Evolutionary conservation across 345 rosid genomes (phyloP).

Genomic region (Acer yangbiense): DNA sequence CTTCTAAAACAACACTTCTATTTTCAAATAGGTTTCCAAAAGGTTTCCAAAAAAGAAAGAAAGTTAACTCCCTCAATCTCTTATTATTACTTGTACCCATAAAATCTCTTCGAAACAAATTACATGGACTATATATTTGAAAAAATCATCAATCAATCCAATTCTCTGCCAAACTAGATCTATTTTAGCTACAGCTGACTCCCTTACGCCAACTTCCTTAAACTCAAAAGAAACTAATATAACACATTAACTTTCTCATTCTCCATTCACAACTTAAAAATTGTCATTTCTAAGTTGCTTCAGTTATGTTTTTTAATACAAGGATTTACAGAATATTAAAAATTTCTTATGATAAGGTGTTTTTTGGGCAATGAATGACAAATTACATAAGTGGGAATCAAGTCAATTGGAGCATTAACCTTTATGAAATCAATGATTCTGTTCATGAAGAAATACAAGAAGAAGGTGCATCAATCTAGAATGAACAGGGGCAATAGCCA

Average conservation of each 20-base stretch:
- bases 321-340: not conserved
- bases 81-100: not conserved
- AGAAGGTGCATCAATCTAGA: conserved; percentile 6
- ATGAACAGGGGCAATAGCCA: not conserved
- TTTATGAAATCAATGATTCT: not conserved
- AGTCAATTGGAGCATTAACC: not conserved
- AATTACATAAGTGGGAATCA: not conserved
- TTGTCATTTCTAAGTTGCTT: not conserved
- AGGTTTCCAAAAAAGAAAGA: no score
- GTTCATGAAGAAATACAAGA: not conserved
- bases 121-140: not conserved
- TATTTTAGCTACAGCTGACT: not conserved
- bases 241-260: not conserved
- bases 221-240: not conserved
- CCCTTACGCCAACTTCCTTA: not conserved
- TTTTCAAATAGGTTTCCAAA: not conserved
- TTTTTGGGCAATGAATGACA: not conserved
- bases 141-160: not conserved
- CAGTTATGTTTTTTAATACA: not conserved
- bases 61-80: not conserved
- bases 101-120: not conserved
- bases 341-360: not conserved
- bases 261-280: not conserved
- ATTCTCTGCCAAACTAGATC: not conserved
- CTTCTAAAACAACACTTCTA: not conserved